Conservation (phyloP, 345 rosid genomes). For the Eucalyptus cloeziana region DNA sequence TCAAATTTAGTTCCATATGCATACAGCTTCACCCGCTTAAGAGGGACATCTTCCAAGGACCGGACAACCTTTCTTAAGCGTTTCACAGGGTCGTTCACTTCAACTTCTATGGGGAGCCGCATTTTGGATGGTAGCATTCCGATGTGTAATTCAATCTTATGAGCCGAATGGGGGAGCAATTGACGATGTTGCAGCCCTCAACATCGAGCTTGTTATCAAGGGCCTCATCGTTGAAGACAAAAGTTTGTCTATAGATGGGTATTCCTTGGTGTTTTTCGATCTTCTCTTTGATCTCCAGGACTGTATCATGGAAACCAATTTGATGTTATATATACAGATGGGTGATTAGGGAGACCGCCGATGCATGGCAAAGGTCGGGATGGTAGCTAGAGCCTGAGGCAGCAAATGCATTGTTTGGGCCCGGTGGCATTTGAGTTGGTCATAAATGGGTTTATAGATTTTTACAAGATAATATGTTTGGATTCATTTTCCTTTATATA, state of each 20-base stretch:
- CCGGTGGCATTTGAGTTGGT: too few species aligned
- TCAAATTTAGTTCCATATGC: constrained; percentile 11
- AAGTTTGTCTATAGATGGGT: constrained; percentile 6
- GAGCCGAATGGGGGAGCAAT: constrained; percentile 10
- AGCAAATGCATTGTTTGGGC: too few species aligned
- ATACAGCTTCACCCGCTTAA: constrained; percentile 7
- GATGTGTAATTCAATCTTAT: constrained; percentile 11
- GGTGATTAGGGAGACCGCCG: too few species aligned
- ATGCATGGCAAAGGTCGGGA: too few species aligned
- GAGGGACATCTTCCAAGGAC: constrained; percentile 10
- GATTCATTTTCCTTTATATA: too few species aligned
- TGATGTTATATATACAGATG: too few species aligned
- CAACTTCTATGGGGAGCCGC: constrained; percentile 7
- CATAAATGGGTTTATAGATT: too few species aligned
- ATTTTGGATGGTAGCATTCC: constrained; percentile 12
- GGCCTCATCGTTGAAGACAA: constrained; percentile 11
- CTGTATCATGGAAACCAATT: constrained; percentile 14
- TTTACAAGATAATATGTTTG: too few species aligned
- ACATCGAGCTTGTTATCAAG: constrained; percentile 8
- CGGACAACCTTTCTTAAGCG: constrained; percentile 26
- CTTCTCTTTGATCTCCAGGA: constrained; percentile 15
- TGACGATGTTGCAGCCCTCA: constrained; percentile 1
- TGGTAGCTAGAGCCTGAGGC: too few species aligned
- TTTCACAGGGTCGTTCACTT: constrained; percentile 11
- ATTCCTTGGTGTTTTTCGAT: constrained; percentile 5